Percentiles rank a stretch among this genome's conserved stretches.
These are phyloP conservation scores for Noccaea bulbosa DNA, from an alignment of 345 rosid species.

Conservation along the genomic window DNA sequence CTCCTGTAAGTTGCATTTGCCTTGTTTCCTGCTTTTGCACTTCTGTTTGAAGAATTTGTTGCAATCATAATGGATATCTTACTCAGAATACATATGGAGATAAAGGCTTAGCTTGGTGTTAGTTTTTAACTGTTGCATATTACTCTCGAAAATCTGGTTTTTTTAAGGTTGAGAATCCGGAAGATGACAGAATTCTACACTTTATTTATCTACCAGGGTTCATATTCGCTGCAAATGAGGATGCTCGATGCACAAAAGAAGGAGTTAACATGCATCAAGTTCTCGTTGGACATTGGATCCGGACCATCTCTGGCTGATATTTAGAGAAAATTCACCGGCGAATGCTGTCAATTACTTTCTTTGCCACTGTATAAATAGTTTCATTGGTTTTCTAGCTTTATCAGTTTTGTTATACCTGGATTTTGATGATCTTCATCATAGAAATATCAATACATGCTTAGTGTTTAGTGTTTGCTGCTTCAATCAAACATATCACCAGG, in stretches of 20 bases:
- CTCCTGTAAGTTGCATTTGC: conserved; percentile 65
- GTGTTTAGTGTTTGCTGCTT: conserved; percentile 8
- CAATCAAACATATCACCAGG: background rate
- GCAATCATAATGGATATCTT: background rate
- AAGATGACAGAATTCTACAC: background rate
- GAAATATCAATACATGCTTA: background rate
- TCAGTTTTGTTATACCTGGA: background rate
- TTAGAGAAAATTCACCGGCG: conserved; percentile 39
- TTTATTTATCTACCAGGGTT: conserved; percentile 57
- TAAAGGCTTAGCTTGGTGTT: conserved; percentile 6
- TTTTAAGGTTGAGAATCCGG: background rate
- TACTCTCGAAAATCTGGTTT: background rate
- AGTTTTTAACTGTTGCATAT: conserved; percentile 4
- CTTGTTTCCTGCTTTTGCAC: background rate
- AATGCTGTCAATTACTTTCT: background rate
- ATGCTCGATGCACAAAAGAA: conserved; percentile 56
- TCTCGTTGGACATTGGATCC: conserved; percentile 67
- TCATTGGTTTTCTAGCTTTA: conserved; percentile 16
- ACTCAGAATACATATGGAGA: background rate
- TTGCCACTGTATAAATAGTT: conserved; percentile 14
- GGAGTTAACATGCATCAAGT: conserved; percentile 74
- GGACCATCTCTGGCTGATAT: conserved; percentile 56
- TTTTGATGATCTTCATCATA: conserved; percentile 14
- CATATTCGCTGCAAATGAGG: conserved; percentile 82
- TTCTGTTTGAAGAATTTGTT: background rate